Evolutionary conservation across 139 green algal species (phyloP).

Genomic region (Tetratostichococcus sp.): DNA sequence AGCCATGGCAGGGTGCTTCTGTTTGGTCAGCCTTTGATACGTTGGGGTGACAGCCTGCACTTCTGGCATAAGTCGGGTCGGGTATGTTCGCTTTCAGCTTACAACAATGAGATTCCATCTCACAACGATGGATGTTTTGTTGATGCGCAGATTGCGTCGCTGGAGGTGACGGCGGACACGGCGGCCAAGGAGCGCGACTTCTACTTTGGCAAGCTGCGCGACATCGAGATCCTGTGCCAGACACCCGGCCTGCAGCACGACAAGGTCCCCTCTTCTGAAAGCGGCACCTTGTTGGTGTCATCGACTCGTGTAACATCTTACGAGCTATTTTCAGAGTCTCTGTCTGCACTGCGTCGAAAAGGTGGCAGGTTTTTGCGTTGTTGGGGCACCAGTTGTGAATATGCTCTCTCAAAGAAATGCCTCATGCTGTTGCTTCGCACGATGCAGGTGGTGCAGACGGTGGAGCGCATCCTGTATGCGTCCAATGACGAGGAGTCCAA

Average conservation of each 20-base stretch:
- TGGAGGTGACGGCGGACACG: slow-evolving; percentile 62
- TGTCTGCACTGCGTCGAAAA: no score
- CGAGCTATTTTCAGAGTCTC: no score
- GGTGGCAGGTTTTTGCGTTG: background rate
- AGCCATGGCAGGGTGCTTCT: no score
- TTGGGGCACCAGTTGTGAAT: no score
- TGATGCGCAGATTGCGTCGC: slow-evolving; percentile 42
- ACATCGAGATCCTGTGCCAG: slow-evolving; percentile 98
- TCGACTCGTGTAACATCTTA: background rate
- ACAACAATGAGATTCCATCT: no score
- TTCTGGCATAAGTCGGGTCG: no score
- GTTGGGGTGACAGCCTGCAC: no score
- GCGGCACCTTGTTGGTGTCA: background rate
- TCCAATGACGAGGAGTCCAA: slow-evolving; percentile 65
- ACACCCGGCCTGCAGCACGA: slow-evolving; percentile 49
- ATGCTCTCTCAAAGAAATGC: no score
- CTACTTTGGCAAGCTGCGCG: slow-evolving; percentile 86
- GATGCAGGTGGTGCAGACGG: slow-evolving; percentile 47
- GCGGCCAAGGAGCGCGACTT: slow-evolving; percentile 71
- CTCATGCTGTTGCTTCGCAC: background rate
- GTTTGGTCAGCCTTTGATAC: no score
- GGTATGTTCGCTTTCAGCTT: no score
- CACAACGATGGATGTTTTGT: no score
- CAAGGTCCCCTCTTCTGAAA: slow-evolving; percentile 10
- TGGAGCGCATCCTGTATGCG: slow-evolving; percentile 82